Percentiles rank a stretch among this genome's conserved stretches.
Conservation (phyloP, 1,139 yeast species). For the Candida freyschussii region DNA sequence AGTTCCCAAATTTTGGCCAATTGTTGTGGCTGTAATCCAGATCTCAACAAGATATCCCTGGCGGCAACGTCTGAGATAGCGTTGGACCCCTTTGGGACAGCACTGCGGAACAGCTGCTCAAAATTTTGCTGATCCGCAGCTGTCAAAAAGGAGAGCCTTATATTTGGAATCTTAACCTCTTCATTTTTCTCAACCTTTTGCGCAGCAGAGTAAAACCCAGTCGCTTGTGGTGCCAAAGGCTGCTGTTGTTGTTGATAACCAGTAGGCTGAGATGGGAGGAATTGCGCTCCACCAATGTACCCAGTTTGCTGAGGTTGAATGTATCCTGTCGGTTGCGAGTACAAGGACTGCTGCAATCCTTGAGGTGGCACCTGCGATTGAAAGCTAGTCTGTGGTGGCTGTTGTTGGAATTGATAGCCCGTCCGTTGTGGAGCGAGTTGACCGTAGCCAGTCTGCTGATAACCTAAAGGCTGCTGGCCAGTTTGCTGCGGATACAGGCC, state of each 20-base stretch:
- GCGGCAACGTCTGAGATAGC: slow-evolving; percentile 79
- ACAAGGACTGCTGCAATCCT: slow-evolving; percentile 15
- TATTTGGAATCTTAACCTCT: slow-evolving; percentile 25
- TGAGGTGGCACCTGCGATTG: slow-evolving; percentile 2
- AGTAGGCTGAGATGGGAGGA: slow-evolving; percentile 12
- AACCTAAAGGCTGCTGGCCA: slow-evolving; percentile 10
- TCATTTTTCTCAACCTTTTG: slow-evolving; percentile 20
- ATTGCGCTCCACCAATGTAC: slow-evolving; percentile 8
- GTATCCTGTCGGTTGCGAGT: slow-evolving; percentile 19
- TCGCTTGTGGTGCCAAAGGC: slow-evolving; percentile 20
- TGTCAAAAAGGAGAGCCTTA: slow-evolving; percentile 73
- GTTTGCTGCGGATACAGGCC: slow-evolving; percentile 10
- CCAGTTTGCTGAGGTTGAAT: slow-evolving; percentile 19
- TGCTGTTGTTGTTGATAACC: slow-evolving; percentile 12
- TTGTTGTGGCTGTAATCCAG: slow-evolving; percentile 70
- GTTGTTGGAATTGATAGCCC: slow-evolving; percentile 12
- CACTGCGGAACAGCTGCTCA: slow-evolving; percentile 77
- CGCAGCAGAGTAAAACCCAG: slow-evolving; percentile 24
- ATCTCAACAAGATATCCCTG: slow-evolving; percentile 72
- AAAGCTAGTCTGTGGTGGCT: slow-evolving; percentile 7
- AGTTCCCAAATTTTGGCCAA: slow-evolving; percentile 88
- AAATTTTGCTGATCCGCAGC: slow-evolving; percentile 83
- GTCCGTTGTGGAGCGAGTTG: slow-evolving; percentile 14
- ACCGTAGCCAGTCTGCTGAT: slow-evolving; percentile 12
- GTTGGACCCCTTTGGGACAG: slow-evolving; percentile 67